These are phyloP conservation scores for Sarocladium brachiariae DNA, from an alignment of 2,329 filamentous ascomycete genomes.

Conservation along the genomic window DNA sequence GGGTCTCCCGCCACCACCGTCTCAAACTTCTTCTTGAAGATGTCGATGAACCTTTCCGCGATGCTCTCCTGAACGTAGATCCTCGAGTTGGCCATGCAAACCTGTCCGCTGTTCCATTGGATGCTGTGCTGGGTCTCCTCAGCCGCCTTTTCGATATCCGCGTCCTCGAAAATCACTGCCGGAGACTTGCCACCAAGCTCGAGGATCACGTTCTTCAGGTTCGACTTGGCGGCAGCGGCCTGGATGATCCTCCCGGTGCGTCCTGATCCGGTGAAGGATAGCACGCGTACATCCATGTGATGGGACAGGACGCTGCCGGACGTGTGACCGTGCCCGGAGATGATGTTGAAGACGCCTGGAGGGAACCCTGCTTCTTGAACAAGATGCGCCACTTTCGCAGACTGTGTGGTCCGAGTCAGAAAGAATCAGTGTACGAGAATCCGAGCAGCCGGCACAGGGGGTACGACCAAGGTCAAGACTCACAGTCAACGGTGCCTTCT, in stretches of 20 bases:
- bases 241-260: constrained; percentile 59
- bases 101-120: constrained; percentile 14
- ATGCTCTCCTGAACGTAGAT: constrained; percentile 10
- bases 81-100: constrained; percentile 8
- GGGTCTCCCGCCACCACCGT: constrained; percentile 39
- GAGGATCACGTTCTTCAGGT: constrained; percentile 37
- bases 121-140: constrained; percentile 10
- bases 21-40: constrained; percentile 5
- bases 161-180: constrained; percentile 36
- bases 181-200: constrained; percentile 40
- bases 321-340: constrained; percentile 6
- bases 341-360: constrained; percentile 10
- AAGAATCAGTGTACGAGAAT: too few relatives aligned
- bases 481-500: constrained; percentile 45
- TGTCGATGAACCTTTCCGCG: constrained; percentile 2
- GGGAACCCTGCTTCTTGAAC: constrained; percentile 12
- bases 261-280: constrained; percentile 65
- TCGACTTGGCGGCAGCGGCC: constrained; percentile 38
- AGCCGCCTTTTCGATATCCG: constrained; percentile 38
- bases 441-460: too few relatives aligned
- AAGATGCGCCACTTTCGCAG: constrained; percentile 7
- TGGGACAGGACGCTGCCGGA: constrained; percentile 9
- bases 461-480: constrained; percentile 14
- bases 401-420: too few relatives aligned
- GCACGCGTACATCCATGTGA: constrained; percentile 36